Percentiles rank a stretch among this genome's conserved stretches.
These are phyloP conservation scores for Podaxis sp. DNA, from an alignment of 768 basidiomycete species.

Conservation along the genomic window DNA sequence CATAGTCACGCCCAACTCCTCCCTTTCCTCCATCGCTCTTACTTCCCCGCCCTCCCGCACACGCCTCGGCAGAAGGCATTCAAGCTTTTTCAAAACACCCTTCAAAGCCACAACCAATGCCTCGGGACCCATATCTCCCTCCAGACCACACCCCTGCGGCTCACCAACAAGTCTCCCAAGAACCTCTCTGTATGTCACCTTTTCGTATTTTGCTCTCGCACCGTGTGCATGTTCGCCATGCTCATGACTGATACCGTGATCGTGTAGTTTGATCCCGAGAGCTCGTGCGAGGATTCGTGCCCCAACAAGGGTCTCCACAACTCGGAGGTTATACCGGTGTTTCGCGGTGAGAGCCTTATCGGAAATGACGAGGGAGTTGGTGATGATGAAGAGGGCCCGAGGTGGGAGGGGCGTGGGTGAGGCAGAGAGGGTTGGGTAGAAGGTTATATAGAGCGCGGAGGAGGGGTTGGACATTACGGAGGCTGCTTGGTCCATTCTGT, in stretches of 20 bases:
- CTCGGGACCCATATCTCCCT: conserved; percentile 44
- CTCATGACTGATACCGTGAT: conserved; percentile 23
- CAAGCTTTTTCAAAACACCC: conserved; percentile 46
- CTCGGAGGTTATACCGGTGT: conserved; percentile 83
- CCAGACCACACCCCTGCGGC: conserved; percentile 43
- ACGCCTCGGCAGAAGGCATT: conserved; percentile 47
- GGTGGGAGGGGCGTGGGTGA: conserved; percentile 61
- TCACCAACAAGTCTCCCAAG: conserved; percentile 57
- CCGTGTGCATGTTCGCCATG: neutral
- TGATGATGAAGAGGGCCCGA: conserved; percentile 66
- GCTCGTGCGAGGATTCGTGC: conserved; percentile 69
- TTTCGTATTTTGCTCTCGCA: conserved; percentile 30
- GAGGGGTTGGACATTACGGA: conserved; percentile 74
- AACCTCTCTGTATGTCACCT: conserved; percentile 65
- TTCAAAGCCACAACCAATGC: conserved; percentile 48
- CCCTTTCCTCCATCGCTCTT: conserved; percentile 25
- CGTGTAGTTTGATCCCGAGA: conserved; percentile 45
- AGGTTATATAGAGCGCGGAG: conserved; percentile 77
- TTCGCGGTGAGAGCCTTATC: conserved; percentile 80
- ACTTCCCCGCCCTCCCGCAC: conserved; percentile 17
- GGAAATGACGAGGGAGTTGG: conserved; percentile 82
- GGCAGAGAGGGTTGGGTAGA: conserved; percentile 72
- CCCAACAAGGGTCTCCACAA: conserved; percentile 85
- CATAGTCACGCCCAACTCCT: conserved; percentile 64
- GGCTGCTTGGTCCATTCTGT: conserved; percentile 89